Base-by-base conservation (phyloP, 2,329 filamentous ascomycete genomes). In the Fusarium verrucosum region DNA sequence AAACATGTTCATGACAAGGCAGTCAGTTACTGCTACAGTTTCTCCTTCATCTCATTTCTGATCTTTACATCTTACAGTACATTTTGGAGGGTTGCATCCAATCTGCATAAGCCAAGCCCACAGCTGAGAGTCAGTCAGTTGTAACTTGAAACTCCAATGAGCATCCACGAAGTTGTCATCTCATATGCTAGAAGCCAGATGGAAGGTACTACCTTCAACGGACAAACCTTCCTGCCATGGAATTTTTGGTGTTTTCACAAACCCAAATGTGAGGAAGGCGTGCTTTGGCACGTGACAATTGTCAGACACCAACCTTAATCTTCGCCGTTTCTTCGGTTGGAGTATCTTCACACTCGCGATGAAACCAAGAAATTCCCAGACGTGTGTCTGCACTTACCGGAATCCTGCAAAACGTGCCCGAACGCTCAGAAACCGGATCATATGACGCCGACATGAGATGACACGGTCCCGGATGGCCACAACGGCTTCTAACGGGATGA, bases 51-150 rank as follows among this genome's bases (percentile, higher is more conserved):
- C 26, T 46, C 19, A 10, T 22, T 20, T 36, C n/a, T 14, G 32
- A 17, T 32, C 25, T 30, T 22, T 50, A 10, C 32, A 28, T 37
- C 20, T 23, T 30, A 23, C n/a, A 28, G 26, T n/a, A n/a, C n/a
- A 14, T 36, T 51, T 25, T 52, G 30, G 35, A 28, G 42, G 38
- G 54, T 65, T 61, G 43, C 62, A 65, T 60, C 23, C 28, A 50
- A 49, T 36, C 28, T 35, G 23, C 23, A 5, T 23, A 25, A 50
- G 33, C 43, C 45, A 41, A 52, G 42, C 52, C 33, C n/a, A 30
- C 37, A 49, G 37, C 45, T 45, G 53, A 37, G n/a, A n/a, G n/a
- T n/a, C n/a, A n/a, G n/a, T n/a, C 46, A 40, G 16, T 35, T 11
- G 17, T 11, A 14, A n/a, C 33, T 36, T 16, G 17, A 44, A 49